phyloP scores from a whole-genome alignment of 2,329 filamentous ascomycete genomes.

The Aureobasidium lini region DNA sequence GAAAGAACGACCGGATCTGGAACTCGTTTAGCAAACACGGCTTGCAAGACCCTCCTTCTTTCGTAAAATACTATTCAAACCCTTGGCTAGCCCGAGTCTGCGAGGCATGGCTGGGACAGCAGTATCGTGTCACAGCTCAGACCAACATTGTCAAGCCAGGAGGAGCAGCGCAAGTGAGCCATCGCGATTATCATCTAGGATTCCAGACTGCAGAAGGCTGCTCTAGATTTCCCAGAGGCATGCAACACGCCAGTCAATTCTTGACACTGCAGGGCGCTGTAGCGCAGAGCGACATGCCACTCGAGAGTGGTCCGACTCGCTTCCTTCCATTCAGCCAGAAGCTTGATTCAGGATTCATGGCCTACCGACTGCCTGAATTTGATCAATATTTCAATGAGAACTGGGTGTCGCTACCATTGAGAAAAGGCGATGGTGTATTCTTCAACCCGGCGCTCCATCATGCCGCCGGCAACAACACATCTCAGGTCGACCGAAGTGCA shows the following conservation, averaged over 20 bases:
- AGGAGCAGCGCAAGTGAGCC: constrained; percentile 49
- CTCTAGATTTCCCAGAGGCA: constrained; percentile 42
- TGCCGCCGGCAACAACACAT: constrained; percentile 52
- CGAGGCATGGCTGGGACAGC: constrained; percentile 52
- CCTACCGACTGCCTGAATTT: constrained; percentile 49
- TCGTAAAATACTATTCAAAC: constrained; percentile 53
- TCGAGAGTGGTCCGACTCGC: constrained; percentile 52
- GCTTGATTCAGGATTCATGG: constrained; percentile 51
- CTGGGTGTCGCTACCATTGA: constrained; percentile 47
- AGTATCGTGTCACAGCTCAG: constrained; percentile 54
- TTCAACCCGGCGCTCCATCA: constrained; percentile 59
- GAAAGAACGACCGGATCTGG: constrained; percentile 56
- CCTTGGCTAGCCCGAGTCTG: constrained; percentile 49
- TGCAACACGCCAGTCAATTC: constrained; percentile 49
- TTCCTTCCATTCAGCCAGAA: constrained; percentile 54
- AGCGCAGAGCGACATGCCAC: constrained; percentile 54
- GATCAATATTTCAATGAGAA: constrained; percentile 46
- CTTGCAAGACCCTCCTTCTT: constrained; percentile 44
- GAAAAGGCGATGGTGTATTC: constrained; percentile 53
- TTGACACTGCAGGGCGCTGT: constrained; percentile 58
- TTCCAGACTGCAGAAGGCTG: constrained; percentile 48
- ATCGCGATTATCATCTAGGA: constrained; percentile 58
- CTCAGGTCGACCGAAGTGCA: constrained; percentile 46
- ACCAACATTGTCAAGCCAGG: constrained; percentile 57
- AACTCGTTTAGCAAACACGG: constrained; percentile 59